Base-by-base conservation (phyloP, 495 filamentous ascomycete genomes). In the Echria macrotheca region DNA sequence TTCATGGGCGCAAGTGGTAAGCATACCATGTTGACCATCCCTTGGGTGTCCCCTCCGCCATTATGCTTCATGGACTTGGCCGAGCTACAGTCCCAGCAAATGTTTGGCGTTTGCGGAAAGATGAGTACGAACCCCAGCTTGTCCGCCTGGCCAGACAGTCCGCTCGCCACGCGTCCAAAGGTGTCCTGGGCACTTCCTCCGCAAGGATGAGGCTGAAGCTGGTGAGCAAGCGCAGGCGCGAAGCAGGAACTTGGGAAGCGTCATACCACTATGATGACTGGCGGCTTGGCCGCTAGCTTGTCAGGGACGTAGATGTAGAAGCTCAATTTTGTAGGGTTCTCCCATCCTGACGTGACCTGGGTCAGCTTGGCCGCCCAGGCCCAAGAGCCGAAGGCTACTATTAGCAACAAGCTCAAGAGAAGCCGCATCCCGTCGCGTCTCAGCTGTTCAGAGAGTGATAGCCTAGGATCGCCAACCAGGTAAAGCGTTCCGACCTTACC, bases 271-370 rank as follows among this genome's bases (percentile, higher is more conserved):
- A 79, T 69, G 40, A 80, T 63, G 35, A 80, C 73, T 5, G 72
- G 71, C 1, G 77, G 74, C 33, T 69, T 74, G 0, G 64, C 50
- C 33, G 68, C 65, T 19, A 78, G 66, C 33, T 71, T 78, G 42
- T 59, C 61, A 9, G 77, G 77, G 42, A 79, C 73, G 52, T 77
- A 79, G 43, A 76, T 68, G 56, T 74, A 79, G 72, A 78, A 74
- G 40, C 55, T 59, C n/a, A 71, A 55, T 31, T 64, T 66, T 0
- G 69, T 72, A 12, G 75, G 72, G 18, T 61, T 64, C 32, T 44
- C 42, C 42, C 42, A 49, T 32, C 46, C 46, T 14, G 46, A 49
- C 19, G 46, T 31, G 3, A 49, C 46, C 36, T 49, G 46, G 5
- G 46, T 41, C 36, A 49, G 36, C n/a, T 32, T 49, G 10, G 46